These are phyloP conservation scores for Aureobasidium musti DNA, from an alignment of 2,329 filamentous ascomycete species.

Conservation along the genomic window DNA sequence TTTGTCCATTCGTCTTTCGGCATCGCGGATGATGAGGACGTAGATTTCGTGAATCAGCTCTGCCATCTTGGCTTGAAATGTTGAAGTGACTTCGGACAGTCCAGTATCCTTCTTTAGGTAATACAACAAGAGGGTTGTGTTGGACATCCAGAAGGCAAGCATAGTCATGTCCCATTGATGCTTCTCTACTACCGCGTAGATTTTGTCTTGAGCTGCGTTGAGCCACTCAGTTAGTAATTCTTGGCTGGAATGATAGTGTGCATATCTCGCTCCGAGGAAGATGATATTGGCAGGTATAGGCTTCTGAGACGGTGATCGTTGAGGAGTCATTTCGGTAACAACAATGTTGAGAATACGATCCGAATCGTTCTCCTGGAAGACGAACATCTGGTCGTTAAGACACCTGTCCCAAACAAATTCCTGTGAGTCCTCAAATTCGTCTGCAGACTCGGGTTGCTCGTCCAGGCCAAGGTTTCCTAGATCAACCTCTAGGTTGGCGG, in stretches of 20 bases:
- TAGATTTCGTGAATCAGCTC: constrained; percentile 98
- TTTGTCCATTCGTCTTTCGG: constrained; percentile 93
- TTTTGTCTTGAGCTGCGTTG: constrained; percentile 86
- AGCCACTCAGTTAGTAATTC: constrained; percentile 82
- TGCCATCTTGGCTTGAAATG: constrained; percentile 89
- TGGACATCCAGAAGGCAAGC: constrained; percentile 97
- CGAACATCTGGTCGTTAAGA: constrained; percentile 98
- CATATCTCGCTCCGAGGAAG: constrained; percentile 92
- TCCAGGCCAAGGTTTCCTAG: constrained; percentile 93
- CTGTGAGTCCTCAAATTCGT: constrained; percentile 84
- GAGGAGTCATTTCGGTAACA: constrained; percentile 97
- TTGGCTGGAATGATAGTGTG: constrained; percentile 89
- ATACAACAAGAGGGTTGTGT: constrained; percentile 90
- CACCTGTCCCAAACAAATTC: constrained; percentile 97
- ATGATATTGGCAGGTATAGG: constrained; percentile 96
- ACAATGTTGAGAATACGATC: constrained; percentile 91
- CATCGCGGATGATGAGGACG: constrained; percentile 93
- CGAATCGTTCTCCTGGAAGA: constrained; percentile 93
- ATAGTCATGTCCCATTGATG: constrained; percentile 99
- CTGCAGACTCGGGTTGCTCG: constrained; percentile 81
- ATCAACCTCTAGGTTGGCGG: constrained; percentile 93
- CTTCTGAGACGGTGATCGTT: constrained; percentile 94
- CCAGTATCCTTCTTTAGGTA: constrained; percentile 94
- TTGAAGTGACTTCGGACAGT: constrained; percentile 74
- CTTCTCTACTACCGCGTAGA: constrained; percentile 93